Percentiles rank a stretch among this genome's conserved stretches.
phyloP scores from a whole-genome alignment of 768 basidiomycete genomes.

The Suillus occidentalis region DNA sequence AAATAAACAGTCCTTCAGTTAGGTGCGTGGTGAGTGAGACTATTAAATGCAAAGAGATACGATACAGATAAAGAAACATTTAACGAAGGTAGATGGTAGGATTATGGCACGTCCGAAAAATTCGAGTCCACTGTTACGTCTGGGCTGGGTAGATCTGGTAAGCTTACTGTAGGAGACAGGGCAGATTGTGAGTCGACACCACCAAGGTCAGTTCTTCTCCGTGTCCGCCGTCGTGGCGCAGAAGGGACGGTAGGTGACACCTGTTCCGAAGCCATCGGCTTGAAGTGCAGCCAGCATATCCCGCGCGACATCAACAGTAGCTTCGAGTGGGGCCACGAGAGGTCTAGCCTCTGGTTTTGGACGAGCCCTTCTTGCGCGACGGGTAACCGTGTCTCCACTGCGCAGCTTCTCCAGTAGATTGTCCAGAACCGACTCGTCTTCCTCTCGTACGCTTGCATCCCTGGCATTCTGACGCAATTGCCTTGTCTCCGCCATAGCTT shows the following conservation, averaged over 20 bases:
- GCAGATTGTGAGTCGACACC: conserved; percentile 35
- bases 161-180: conserved; percentile 23
- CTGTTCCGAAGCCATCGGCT: conserved; percentile 59
- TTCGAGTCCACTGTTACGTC: conserved; percentile 30
- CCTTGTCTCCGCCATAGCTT: conserved; percentile 62
- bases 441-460: conserved; percentile 45
- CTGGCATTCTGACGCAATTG: conserved; percentile 51
- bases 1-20: conserved; percentile 6
- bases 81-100: conserved; percentile 23
- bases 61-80: conserved; percentile 32
- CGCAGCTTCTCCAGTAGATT: conserved; percentile 69
- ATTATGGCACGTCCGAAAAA: conserved; percentile 26
- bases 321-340: conserved; percentile 15
- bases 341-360: conserved; percentile 38
- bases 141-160: conserved; percentile 29
- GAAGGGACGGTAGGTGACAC: conserved; percentile 45
- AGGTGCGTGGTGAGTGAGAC: conserved; percentile 9
- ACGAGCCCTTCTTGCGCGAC: conserved; percentile 53
- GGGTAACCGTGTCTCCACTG: conserved; percentile 63
- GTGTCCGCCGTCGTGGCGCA: conserved; percentile 26
- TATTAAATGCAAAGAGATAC: conserved; percentile 12
- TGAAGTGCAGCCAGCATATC: conserved; percentile 77
- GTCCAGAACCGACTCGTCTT: conserved; percentile 63
- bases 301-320: conserved; percentile 56
- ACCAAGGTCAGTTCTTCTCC: conserved; percentile 31